These are phyloP conservation scores for Niveomyces coronatus DNA, from an alignment of 2,329 filamentous ascomycete species.

Conservation along the genomic window DNA sequence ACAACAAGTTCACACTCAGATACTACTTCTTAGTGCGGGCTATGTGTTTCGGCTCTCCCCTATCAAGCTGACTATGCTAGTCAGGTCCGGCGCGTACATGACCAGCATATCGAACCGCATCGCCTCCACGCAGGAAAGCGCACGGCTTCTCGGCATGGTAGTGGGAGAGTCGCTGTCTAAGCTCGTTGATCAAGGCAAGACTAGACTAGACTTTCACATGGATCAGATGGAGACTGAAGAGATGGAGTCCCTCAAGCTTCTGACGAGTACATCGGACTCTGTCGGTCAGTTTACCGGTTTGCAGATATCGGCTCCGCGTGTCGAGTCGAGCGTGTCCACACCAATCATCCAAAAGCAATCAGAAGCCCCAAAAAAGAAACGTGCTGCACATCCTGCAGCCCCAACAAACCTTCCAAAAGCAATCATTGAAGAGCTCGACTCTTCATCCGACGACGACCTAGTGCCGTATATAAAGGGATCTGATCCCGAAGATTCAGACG, in stretches of 20 bases:
- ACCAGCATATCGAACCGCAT: slow-evolving; percentile 78
- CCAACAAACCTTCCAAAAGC: slow-evolving; percentile 27
- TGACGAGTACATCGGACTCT: slow-evolving; percentile 53
- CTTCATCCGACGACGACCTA: slow-evolving; percentile 56
- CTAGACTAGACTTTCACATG: slow-evolving; percentile 71
- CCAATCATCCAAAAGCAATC: slow-evolving; percentile 12
- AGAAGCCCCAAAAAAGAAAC: slow-evolving; percentile 16
- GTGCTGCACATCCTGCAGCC: slow-evolving; percentile 20
- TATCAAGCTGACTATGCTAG: slow-evolving; percentile 55
- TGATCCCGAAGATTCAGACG: slow-evolving; percentile 83
- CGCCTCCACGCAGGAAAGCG: slow-evolving; percentile 60
- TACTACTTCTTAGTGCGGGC: slow-evolving; percentile 66
- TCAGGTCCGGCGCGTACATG: slow-evolving; percentile 64
- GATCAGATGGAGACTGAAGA: slow-evolving; percentile 68
- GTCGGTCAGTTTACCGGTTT: slow-evolving; percentile 49
- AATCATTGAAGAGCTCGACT: slow-evolving; percentile 56
- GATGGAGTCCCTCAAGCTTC: slow-evolving; percentile 60
- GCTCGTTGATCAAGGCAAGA: slow-evolving; percentile 57
- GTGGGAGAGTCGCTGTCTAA: slow-evolving; percentile 63
- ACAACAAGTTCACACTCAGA: slow-evolving; percentile 80
- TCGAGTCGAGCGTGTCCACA: background rate
- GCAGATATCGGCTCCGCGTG: slow-evolving; percentile 13
- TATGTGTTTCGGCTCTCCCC: slow-evolving; percentile 59
- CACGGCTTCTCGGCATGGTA: slow-evolving; percentile 78
- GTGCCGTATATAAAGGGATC: slow-evolving; percentile 75